These are phyloP conservation scores for Triticum turgidum DNA, from an alignment of 176 grass and related monocot species.

Conservation along the genomic window DNA sequence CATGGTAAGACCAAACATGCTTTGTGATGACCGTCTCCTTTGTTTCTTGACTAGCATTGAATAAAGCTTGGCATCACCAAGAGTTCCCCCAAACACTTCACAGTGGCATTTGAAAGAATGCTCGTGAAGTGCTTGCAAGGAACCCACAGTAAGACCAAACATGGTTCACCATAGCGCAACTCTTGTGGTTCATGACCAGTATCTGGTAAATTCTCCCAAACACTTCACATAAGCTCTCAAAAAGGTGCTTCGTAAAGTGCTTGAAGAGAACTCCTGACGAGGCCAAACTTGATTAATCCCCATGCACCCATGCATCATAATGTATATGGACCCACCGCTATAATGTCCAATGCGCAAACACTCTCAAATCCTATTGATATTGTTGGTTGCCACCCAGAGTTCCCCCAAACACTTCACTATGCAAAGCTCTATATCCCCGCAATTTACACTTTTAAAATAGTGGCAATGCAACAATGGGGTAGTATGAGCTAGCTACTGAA, in stretches of 20 bases:
- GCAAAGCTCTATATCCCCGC: neutral
- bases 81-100: neutral
- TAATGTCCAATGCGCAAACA: neutral
- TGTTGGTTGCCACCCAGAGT: conserved; percentile 1
- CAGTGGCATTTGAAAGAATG: neutral
- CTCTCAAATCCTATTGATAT: neutral
- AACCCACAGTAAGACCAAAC: too few relatives aligned
- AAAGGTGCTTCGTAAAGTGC: conserved; percentile 23
- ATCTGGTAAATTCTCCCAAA: conserved; percentile 39
- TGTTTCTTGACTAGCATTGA: neutral
- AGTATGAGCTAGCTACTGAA: conserved; percentile 24
- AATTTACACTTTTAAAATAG: neutral
- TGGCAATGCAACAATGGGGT: conserved; percentile 5
- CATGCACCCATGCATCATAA: neutral
- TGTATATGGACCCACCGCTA: neutral
- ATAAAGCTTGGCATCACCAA: neutral
- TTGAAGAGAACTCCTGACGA: conserved; percentile 37
- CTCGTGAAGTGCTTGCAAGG: neutral
- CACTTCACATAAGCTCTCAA: conserved; percentile 36
- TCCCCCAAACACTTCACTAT: conserved; percentile 49
- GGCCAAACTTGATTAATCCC: conserved; percentile 28
- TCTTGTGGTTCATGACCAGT: neutral
- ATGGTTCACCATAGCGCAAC: neutral
- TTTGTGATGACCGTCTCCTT: neutral
- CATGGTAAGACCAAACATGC: neutral